Evolutionary conservation across 306 rosid genomes (phyloP), one percentile per base, ranked within the genome.

Genomic region (Pyrus communis): DNA sequence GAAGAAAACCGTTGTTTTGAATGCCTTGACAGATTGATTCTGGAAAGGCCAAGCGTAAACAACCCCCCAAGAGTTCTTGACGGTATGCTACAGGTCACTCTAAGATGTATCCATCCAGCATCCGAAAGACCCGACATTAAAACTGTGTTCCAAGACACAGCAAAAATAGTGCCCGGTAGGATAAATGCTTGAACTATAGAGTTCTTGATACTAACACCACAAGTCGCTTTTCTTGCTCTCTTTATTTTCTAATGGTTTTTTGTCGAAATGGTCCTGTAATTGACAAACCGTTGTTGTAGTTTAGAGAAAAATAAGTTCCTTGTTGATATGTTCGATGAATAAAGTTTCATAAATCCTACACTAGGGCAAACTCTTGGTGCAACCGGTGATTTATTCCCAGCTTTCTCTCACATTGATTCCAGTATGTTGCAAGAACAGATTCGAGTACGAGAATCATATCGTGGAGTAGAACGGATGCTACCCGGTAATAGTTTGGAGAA

Each of bases 41-140:
- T 88, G 74, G 88, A 86, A 25, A 69, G 58, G 54, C 43, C 72
- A 23, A 65, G 64, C 14, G 71, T 79, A 9, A 84, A 78, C 68
- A 59, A 69, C 43, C 38, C 12, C 11, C 57, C 76, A 2, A 79
- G 72, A 69, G 69, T 77, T 73, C 87, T 88, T 70, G 88, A 90
- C 77, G 85, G 82, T 1, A 87, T 90, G 92, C 79, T 92, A 11
- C 80, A 88, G 30, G 90, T 84, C 72, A 93, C 91, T 82, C 77
- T 90, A 69, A 84, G 88, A 83, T 92, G 97, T 75, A 86, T 76
- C 74, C 93, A 86, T 76, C 85, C 96, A 55, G 91, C 96, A 80
- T 84, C 92, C 0, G 96, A 92, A 70, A 90, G 97, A 57, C 93
- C 93, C 14, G 93, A 90, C 71, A 92, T 92, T 79, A 79, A 80